Percentiles rank a stretch among this genome's conserved stretches.
Conservation (phyloP, 345 rosid species). For the Citrus maxima region DNA sequence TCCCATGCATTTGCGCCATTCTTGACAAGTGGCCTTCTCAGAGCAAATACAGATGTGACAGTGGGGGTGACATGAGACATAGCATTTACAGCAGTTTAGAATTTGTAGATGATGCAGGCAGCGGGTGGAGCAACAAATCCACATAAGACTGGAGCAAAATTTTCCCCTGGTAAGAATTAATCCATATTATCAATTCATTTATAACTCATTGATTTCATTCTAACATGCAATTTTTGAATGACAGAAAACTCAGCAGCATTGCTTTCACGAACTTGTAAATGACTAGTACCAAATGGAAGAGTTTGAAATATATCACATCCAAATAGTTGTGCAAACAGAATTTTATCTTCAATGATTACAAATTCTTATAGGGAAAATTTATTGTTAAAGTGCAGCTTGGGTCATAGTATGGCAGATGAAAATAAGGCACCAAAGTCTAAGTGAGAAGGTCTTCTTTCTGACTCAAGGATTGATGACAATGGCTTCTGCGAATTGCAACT, state of each 20-base stretch:
- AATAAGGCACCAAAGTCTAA: background rate
- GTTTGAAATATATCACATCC: background rate
- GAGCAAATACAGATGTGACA: constrained; percentile 6
- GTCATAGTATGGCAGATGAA: background rate
- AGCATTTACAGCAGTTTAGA: constrained; percentile 12
- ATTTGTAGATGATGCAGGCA: background rate
- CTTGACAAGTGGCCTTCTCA: background rate
- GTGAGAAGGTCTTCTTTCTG: background rate
- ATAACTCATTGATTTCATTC: background rate
- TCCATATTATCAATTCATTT: background rate
- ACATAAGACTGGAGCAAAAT: constrained; percentile 12
- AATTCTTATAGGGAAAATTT: too few relatives aligned
- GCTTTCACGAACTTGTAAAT: background rate
- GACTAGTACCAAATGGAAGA: background rate
- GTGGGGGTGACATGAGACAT: background rate
- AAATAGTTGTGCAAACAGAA: background rate
- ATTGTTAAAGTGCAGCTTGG: background rate
- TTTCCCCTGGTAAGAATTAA: constrained; percentile 15
- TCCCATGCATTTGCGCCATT: constrained; percentile 10
- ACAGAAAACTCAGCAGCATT: background rate
- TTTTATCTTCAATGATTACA: too few relatives aligned
- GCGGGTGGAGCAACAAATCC: constrained; percentile 23
- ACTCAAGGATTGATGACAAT: background rate
- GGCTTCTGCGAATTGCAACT: background rate
- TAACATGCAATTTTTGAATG: background rate